Evolutionary conservation across 139 green algal species (phyloP).

Genomic region (Micractinium conductrix): DNA sequence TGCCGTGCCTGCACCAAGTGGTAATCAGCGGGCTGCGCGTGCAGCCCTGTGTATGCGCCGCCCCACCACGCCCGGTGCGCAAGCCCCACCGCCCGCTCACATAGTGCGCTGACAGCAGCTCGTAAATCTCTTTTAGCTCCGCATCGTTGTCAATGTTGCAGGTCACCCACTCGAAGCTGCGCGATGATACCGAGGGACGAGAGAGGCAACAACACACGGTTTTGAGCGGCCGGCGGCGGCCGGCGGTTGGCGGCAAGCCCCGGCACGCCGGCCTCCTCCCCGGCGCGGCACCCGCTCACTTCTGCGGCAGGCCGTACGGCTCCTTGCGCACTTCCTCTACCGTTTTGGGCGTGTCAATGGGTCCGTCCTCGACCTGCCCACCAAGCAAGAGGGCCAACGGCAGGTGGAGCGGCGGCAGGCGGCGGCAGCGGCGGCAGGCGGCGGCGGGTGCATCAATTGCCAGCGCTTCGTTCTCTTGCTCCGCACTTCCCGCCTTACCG

Average conservation of each 20-base stretch:
- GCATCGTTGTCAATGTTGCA: slow-evolving; percentile 82
- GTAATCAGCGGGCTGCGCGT: no score
- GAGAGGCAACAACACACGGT: no score
- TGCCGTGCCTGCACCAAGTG: no score
- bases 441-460: not conserved
- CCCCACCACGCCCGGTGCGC: no score
- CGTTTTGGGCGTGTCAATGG: slow-evolving; percentile 87
- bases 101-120: slow-evolving; percentile 94
- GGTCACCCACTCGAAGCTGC: slow-evolving; percentile 90
- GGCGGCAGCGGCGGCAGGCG: not conserved
- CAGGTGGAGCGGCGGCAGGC: not conserved
- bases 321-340: slow-evolving; percentile 82
- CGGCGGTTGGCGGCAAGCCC: no score
- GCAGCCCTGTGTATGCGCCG: no score
- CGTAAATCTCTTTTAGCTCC: slow-evolving; percentile 83
- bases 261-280: no score
- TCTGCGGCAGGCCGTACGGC: slow-evolving; percentile 82
- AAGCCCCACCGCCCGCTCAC: slow-evolving; percentile 9
- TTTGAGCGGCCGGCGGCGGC: no score
- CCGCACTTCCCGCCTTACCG: not conserved
- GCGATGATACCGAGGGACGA: not conserved
- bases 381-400: no score
- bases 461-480: no score
- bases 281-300: slow-evolving; percentile 35
- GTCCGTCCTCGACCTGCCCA: slow-evolving; percentile 64